Evolutionary conservation across 2,329 filamentous ascomycete species (phyloP).

Genomic region (Stylonectria norvegica): DNA sequence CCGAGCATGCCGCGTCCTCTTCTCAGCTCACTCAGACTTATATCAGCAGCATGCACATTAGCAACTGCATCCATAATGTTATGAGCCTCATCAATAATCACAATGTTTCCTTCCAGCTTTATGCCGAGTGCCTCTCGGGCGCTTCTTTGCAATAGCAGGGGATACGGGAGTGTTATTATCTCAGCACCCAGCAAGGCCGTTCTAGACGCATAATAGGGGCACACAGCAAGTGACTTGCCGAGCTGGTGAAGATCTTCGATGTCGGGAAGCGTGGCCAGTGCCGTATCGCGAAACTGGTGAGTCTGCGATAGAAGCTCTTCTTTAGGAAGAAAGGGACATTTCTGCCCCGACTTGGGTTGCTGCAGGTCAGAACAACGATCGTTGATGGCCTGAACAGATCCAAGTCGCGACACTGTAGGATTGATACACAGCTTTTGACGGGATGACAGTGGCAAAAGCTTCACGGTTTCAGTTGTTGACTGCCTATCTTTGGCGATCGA

Average conservation of each 20-base stretch:
- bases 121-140: conserved; percentile 85
- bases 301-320: conserved; percentile 69
- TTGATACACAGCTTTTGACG: conserved; percentile 91
- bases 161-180: conserved; percentile 90
- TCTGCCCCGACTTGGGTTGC: conserved; percentile 56
- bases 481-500: conserved; percentile 31
- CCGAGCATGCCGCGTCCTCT: conserved; percentile 72
- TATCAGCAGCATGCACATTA: conserved; percentile 76
- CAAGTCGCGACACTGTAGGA: conserved; percentile 68
- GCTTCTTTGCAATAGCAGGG: conserved; percentile 78
- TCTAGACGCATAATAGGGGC: conserved; percentile 94
- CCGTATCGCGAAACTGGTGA: conserved; percentile 79
- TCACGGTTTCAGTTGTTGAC: conserved; percentile 49
- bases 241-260: conserved; percentile 85
- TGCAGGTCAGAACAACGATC: conserved; percentile 90
- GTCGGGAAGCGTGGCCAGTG: conserved; percentile 80
- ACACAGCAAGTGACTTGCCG: conserved; percentile 76
- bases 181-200: conserved; percentile 78
- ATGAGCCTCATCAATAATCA: conserved; percentile 97
- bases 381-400: conserved; percentile 77
- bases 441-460: conserved; percentile 79
- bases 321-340: conserved; percentile 75
- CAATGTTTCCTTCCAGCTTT: conserved; percentile 78
- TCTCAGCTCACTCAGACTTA: conserved; percentile 70
- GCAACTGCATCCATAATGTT: conserved; percentile 96